Conservation (phyloP, 352 stramenopile species). For the Globisporangium echinulatum region DNA sequence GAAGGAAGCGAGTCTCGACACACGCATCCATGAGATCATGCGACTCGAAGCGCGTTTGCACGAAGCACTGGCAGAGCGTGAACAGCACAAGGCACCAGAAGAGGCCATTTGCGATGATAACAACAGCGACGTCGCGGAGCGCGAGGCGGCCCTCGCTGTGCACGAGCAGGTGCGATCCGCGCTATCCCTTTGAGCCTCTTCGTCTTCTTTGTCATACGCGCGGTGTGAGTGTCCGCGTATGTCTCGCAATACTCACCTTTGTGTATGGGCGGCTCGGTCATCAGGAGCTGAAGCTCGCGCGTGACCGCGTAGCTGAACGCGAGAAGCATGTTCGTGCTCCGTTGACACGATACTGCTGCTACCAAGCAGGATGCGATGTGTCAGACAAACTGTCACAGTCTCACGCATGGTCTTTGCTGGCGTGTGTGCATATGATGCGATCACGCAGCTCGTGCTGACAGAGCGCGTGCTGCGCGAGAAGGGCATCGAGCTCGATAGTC, state of each 20-base stretch:
- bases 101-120: background rate
- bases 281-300: background rate
- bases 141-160: constrained; percentile 17
- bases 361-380: background rate
- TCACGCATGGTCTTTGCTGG: too few relatives aligned
- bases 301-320: constrained; percentile 9
- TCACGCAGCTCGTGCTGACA: constrained; percentile 29
- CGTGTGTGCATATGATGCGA: too few relatives aligned
- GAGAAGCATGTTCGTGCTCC: constrained; percentile 23
- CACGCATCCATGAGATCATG: constrained; percentile 32
- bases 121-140: constrained; percentile 15
- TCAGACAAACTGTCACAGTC: too few relatives aligned
- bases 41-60: constrained; percentile 36
- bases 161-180: constrained; percentile 33
- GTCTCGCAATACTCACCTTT: too few relatives aligned
- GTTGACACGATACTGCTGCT: too few relatives aligned
- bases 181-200: too few relatives aligned
- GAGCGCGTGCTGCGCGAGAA: constrained; percentile 44
- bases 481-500: constrained; percentile 19
- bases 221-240: background rate
- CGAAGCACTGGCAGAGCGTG: constrained; percentile 24
- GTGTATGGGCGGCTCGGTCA: too few relatives aligned
- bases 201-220: background rate
- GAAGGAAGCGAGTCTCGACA: constrained; percentile 31
- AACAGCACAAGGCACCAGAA: constrained; percentile 4